Evolutionary conservation across 495 filamentous ascomycete genomes (phyloP), one percentile per base, ranked within the genome.

Genomic region (Chaetomidium leptoderma): DNA sequence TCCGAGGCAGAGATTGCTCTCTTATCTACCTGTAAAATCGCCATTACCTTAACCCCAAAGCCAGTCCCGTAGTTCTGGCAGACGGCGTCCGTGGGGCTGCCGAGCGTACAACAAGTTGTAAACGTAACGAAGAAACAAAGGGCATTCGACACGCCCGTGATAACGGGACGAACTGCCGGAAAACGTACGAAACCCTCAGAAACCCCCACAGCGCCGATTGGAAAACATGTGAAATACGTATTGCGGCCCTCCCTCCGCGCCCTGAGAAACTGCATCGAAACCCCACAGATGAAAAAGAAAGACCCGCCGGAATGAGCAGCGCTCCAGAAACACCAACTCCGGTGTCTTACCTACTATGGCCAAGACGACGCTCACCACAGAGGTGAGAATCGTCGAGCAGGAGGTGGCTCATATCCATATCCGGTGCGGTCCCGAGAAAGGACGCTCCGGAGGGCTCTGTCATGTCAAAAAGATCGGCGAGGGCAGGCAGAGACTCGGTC

Each of bases 371-470:
- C 26, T 49, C 50, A 14, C 42, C 23, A 1, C 16, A 11, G 9
- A 33, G 5, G 11, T 55, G 27, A 0, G 69, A 61, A 57, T 81
- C 78, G 48, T 78, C 76, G 0, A 80, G 69, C 9, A 81, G 64
- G 21, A 81, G 71, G 4, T 77, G 72, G 11, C 70, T 73, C 53
- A 80, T 75, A 57, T 77, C 76, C 76, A 80, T 78, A 58, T 78
- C 78, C 19, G 72, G 59, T 0, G 63, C 61, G 26, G 42, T 64
- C 10, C 59, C 62, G 4, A 45, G 35, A 49, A 39, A 61, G 36
- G 67, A 66, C 3, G 66, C 53, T 0, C 53, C 53, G 27, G 63
- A 52, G 9, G 58, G 50, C 19, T 68, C 69, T 14, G 33, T 61
- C 51, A 47, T 64, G 39, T 68, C 65, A 17, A 55, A 49, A 51